Base-by-base conservation (phyloP, 2,329 filamentous ascomycete species). In the Trichoderma atrobrunneum region DNA sequence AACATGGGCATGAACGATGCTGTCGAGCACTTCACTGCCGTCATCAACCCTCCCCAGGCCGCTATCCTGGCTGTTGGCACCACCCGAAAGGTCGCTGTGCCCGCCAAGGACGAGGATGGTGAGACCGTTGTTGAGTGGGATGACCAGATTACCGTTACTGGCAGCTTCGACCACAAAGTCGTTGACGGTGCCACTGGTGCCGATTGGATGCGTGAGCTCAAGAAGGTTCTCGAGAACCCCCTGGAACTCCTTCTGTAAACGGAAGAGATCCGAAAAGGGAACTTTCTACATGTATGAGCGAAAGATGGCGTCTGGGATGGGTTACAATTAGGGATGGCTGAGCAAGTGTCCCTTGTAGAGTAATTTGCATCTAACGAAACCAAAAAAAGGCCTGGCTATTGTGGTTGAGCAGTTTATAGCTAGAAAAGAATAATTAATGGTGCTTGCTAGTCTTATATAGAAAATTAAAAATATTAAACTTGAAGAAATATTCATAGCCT, bases 1-100 rank as follows among this genome's bases (percentile, higher is more conserved):
- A 99, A 99, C 90, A 97, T 99, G 96, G 96, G 96, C 84, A 99
- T 99, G 96, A 99, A 99, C 89, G 81, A 91, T 62, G 95, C 96
- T 65, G 92, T 99, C 75, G 95, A 98, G 85, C 90, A 95, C 82
- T 99, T 99, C 86, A 98, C 96, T 67, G 96, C 96, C 77, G 93
- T 99, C 80, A 97, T 99, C 89, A 99, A 99, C 90, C 96, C 97
- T 76, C 96, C 96, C 69, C 97, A 99, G 87, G 93, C 96, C 70
- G 92, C 91, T 80, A 99, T 99, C 82, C 88, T 99, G 75, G 95
- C 96, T 70, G 93, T 99, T 73, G 96, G 97, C 79, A 97, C 94
- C 76, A 94, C 93, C 78, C 93, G 93, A 86, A 98, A 98, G 92
- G 95, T 98, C 70, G 93, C 97, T 61, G 86, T 98, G 71, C 94